Evolutionary conservation across 2,329 filamentous ascomycete species (phyloP).

Genomic region (Fusarium tupiense): DNA sequence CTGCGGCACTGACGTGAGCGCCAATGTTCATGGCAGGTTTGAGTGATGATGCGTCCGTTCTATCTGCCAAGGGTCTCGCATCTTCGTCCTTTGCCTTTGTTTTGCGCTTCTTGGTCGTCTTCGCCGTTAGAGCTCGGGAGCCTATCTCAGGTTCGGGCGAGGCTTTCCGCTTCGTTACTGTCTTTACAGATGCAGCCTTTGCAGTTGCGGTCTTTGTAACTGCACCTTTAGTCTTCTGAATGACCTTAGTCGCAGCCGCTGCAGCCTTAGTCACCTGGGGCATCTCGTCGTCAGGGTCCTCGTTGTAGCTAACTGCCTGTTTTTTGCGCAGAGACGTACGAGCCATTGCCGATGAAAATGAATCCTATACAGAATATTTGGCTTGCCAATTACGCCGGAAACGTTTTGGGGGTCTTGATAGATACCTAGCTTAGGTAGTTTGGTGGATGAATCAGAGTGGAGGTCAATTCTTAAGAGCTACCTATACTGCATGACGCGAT

Average conservation of each 20-base stretch:
- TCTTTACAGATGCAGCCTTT: conserved; percentile 39
- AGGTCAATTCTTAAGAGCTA: neutral
- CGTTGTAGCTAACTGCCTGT: conserved; percentile 46
- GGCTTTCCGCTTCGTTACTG: conserved; percentile 47
- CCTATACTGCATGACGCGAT: conserved; percentile 30
- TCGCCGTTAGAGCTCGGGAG: conserved; percentile 34
- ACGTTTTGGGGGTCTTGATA: too few relatives aligned
- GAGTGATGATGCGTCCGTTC: conserved; percentile 71
- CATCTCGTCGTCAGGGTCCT: conserved; percentile 39
- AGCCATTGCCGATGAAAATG: conserved; percentile 42
- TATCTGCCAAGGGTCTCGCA: conserved; percentile 70
- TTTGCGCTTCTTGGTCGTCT: conserved; percentile 56
- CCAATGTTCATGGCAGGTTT: conserved; percentile 83
- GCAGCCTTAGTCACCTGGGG: conserved; percentile 23
- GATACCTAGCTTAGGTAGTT: neutral
- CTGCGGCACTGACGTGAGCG: conserved; percentile 90
- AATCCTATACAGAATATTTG: neutral
- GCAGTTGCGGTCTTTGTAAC: conserved; percentile 34
- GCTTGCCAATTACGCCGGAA: neutral
- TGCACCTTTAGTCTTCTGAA: conserved; percentile 43
- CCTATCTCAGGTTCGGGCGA: conserved; percentile 36
- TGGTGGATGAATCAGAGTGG: neutral
- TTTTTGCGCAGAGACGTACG: conserved; percentile 49
- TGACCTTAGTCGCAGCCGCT: conserved; percentile 37
- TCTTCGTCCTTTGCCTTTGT: conserved; percentile 53